These are phyloP conservation scores for Penicillium sp. DNA, from an alignment of 2,329 filamentous ascomycete species.

Conservation along the genomic window DNA sequence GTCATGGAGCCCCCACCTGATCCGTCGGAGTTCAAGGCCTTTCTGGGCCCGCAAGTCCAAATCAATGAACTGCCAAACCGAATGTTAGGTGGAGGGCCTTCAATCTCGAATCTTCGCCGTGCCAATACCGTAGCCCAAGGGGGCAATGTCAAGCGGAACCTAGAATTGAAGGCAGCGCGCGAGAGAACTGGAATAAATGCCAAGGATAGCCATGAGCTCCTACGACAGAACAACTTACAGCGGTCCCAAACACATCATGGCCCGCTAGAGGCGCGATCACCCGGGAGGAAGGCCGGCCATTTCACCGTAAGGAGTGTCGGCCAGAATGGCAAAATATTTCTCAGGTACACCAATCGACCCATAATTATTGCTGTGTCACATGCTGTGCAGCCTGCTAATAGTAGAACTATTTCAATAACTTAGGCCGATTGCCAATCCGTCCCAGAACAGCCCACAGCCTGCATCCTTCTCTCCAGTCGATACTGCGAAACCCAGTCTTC, in stretches of 20 bases:
- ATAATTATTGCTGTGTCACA: constrained; percentile 16
- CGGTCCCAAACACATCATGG: constrained; percentile 50
- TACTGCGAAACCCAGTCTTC: constrained; percentile 58
- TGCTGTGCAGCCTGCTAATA: constrained; percentile 16
- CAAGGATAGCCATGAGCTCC: constrained; percentile 54
- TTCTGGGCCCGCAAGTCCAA: constrained; percentile 17
- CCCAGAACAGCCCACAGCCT: constrained; percentile 32
- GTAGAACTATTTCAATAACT: not conserved
- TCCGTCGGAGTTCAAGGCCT: constrained; percentile 13
- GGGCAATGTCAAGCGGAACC: constrained; percentile 30
- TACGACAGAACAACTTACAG: constrained; percentile 39
- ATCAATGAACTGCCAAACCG: constrained; percentile 18
- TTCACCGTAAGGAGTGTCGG: constrained; percentile 80
- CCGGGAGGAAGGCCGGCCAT: constrained; percentile 64
- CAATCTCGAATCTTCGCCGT: constrained; percentile 31
- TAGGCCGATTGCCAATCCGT: constrained; percentile 38
- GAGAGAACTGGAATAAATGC: constrained; percentile 38
- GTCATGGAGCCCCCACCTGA: constrained; percentile 24
- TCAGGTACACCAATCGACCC: constrained; percentile 58
- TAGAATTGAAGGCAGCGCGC: constrained; percentile 33
- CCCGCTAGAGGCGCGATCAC: constrained; percentile 59
- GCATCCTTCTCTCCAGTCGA: constrained; percentile 46
- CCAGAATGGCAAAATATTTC: constrained; percentile 77
- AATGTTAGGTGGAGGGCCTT: constrained; percentile 9
- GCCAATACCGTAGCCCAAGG: constrained; percentile 41